These are phyloP conservation scores for apple (Malus domestica) DNA, from an alignment of 306 rosid species.

Conservation along the genomic window ASM211411v1 NC_041797.1:20209501-20210000, in stretches of 20 bases:
- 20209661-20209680: conserved; percentile 94
- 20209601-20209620: conserved; percentile 92
- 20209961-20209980: conserved; percentile 12
- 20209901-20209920: conserved; percentile 88
- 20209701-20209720: conserved; percentile 40
- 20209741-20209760: conserved; percentile 69
- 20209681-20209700: conserved; percentile 65
- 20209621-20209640: conserved; percentile 67
- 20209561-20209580: conserved; percentile 99
- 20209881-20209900: conserved; percentile 87
- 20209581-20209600: conserved; percentile 98
- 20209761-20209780: conserved; percentile 80
- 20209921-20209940: conserved; percentile 89
- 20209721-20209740: conserved; percentile 57
- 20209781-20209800: conserved; percentile 36
- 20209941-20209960: conserved; percentile 92
- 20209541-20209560: conserved; percentile 85
- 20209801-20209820: conserved; percentile 4
- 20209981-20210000: conserved; percentile 1
- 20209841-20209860: neutral
- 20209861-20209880: conserved; percentile 23
- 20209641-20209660: conserved; percentile 80
- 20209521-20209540: conserved; percentile 92
- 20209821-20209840: neutral
- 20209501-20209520: conserved; percentile 76